Base-by-base conservation (phyloP, 768 basidiomycete species). In the Pleurotus tuber-regium region DNA sequence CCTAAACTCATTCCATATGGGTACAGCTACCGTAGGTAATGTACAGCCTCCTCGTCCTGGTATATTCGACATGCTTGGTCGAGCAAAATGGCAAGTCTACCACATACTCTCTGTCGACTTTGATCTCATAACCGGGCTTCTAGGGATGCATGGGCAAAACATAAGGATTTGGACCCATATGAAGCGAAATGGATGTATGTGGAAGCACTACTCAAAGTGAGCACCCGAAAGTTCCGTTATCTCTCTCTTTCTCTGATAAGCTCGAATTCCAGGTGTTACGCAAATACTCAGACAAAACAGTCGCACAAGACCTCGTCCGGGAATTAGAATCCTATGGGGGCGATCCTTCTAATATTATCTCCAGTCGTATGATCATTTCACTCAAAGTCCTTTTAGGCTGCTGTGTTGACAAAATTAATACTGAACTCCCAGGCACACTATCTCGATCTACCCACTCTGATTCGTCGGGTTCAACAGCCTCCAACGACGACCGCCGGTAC, bases 111-210 rank as follows among this genome's bases (percentile, higher is more conserved):
- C 18, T 21, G 14, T 26, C 41, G 26, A 28, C 19, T 51, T 43
- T 44, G 23, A 23, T 29, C 50, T 26, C 31, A 60, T 28, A 59
- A 33, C 30, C 52, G 21, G 14, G 48, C 18, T 18, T 29, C 21
- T 47, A 94, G 92, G 92, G 93, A 95, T 71, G 90, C 90, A 38
- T 98, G 95, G 95, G 86, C 88, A 41, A 96, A 94, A 65, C 92
- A 95, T 63, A 87, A 84, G 58, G 92, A 93, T 56, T 63, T 94
- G 33, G 82, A 86, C 55, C 64, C 79, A 19, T 78, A 78, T 48
- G 89, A 95, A 61, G 93, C 95, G 2, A 95, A 92, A 69, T 86
- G 85, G 79, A 66, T 86, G 14, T 98, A 98, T 69, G 92, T 96
- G 2, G 89, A 92, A 50, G 87, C 91, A 8, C 66, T 98, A 38